Conservation (phyloP, 1,284 basidiomycete genomes). For the Golubevia sp. region DNA sequence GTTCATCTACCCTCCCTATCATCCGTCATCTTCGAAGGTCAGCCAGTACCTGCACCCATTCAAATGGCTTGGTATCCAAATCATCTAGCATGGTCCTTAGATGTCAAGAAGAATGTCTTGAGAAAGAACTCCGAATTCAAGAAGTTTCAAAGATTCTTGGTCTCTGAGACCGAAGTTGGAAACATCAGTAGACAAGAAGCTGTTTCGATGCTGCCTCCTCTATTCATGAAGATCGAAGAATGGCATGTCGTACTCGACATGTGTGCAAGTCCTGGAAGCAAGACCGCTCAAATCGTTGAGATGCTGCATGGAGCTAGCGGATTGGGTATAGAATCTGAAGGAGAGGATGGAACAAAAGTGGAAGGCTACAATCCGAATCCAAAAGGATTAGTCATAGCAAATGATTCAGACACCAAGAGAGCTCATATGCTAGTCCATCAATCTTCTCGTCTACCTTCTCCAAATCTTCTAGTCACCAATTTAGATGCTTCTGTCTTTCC, state of each 20-base stretch:
- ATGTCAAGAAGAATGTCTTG: slow-evolving; percentile 85
- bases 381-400: slow-evolving; percentile 78
- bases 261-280: slow-evolving; percentile 99
- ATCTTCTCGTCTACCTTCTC: slow-evolving; percentile 88
- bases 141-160: slow-evolving; percentile 92
- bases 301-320: slow-evolving; percentile 72
- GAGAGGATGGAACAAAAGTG: neutral
- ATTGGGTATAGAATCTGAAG: slow-evolving; percentile 64
- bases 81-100: slow-evolving; percentile 92
- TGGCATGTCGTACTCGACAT: slow-evolving; percentile 74
- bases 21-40: slow-evolving; percentile 31
- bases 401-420: slow-evolving; percentile 89
- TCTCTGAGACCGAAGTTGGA: slow-evolving; percentile 97
- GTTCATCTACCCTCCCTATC: slow-evolving; percentile 48
- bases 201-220: slow-evolving; percentile 96
- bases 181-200: slow-evolving; percentile 96
- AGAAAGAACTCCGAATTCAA: slow-evolving; percentile 92
- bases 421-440: slow-evolving; percentile 98
- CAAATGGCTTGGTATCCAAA: slow-evolving; percentile 73
- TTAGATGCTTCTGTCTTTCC: slow-evolving; percentile 88
- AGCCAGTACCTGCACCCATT: too few species aligned
- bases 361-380: slow-evolving; percentile 53
- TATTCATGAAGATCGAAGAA: slow-evolving; percentile 85
- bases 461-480: slow-evolving; percentile 92
- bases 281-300: slow-evolving; percentile 91